A percentile compares a stretch with the other conserved stretches of the same genome.
Conservation (phyloP, 192 early-diverging fungal species). For the Spinellus fusiger region DNA sequence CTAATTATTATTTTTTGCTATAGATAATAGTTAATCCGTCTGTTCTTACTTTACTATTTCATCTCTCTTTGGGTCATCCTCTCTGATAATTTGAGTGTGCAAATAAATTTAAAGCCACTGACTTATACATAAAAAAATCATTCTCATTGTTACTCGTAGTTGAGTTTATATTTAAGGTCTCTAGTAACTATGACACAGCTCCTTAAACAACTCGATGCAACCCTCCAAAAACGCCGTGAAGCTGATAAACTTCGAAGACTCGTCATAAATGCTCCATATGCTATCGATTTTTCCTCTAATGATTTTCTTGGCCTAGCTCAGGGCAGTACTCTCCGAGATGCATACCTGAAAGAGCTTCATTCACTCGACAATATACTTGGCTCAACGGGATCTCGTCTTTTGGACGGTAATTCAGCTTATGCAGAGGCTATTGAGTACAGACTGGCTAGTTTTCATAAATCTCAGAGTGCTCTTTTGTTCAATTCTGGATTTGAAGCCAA, state of each 20-base stretch:
- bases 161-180: no score
- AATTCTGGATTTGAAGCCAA: slow-evolving; percentile 90
- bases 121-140: no score
- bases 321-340: slow-evolving; percentile 37
- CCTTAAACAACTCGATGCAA: slow-evolving; percentile 8
- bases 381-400: slow-evolving; percentile 71
- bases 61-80: no score
- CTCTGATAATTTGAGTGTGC: no score
- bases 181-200: slow-evolving; percentile 8
- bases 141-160: no score
- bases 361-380: slow-evolving; percentile 44
- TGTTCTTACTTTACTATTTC: no score
- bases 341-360: slow-evolving; percentile 37
- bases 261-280: slow-evolving; percentile 33
- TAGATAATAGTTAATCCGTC: no score
- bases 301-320: slow-evolving; percentile 73
- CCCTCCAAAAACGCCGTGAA: slow-evolving; percentile 17
- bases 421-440: slow-evolving; percentile 56
- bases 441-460: slow-evolving; percentile 56
- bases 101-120: no score
- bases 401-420: slow-evolving; percentile 64
- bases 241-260: slow-evolving; percentile 34
- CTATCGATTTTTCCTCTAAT: slow-evolving; percentile 75
- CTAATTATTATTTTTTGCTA: no score
- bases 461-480: slow-evolving; percentile 62